These are phyloP conservation scores for Diaporthe vaccinii DNA, from an alignment of 2,329 filamentous ascomycete genomes.

Conservation along the genomic window DNA sequence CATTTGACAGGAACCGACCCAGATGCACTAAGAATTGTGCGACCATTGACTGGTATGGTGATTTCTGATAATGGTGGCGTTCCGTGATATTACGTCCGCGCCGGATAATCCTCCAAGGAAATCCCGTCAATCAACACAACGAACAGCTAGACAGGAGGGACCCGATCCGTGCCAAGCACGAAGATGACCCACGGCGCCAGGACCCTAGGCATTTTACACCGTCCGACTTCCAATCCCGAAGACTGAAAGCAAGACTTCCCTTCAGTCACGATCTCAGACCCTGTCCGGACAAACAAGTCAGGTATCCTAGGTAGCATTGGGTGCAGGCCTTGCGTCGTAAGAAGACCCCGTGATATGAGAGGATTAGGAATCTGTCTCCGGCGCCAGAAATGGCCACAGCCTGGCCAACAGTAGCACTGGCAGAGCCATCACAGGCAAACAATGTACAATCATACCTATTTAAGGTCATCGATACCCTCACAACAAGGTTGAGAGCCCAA, in stretches of 20 bases:
- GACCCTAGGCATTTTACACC: conserved; percentile 1
- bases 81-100: conserved; percentile 7
- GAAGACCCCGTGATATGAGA: conserved; percentile 1
- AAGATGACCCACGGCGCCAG: conserved; percentile 20
- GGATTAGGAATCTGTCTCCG: conserved; percentile 21
- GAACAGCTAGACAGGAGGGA: background rate
- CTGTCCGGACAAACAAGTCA: conserved; percentile 13
- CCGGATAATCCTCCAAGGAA: conserved; percentile 11
- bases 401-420: background rate
- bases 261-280: background rate
- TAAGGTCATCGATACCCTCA: background rate
- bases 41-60: background rate
- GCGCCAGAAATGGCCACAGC: background rate
- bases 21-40: conserved; percentile 18
- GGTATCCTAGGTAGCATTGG: background rate
- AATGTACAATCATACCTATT: background rate
- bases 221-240: background rate
- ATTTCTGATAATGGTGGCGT: conserved; percentile 1
- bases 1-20: background rate
- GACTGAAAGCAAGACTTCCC: conserved; percentile 1
- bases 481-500: conserved; percentile 4
- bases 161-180: conserved; percentile 10
- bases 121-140: conserved; percentile 25
- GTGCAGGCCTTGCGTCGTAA: background rate
- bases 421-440: background rate